phyloP scores from a whole-genome alignment of 495 filamentous ascomycete species.

The Diplogelasinospora grovesii region DNA sequence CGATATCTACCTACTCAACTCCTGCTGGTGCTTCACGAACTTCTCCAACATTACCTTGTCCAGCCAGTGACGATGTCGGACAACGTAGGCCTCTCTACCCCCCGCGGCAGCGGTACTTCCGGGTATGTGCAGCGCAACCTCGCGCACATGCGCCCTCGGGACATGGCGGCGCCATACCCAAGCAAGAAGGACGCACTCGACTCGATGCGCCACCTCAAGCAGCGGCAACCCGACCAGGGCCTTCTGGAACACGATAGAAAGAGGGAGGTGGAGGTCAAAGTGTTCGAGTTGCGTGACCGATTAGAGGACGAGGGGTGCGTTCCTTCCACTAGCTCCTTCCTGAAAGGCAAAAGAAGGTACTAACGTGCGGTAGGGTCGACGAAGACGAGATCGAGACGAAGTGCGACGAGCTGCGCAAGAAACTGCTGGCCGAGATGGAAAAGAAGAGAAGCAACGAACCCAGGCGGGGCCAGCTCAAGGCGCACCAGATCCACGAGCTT shows the following conservation, averaged over 20 bases:
- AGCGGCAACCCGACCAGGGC: constrained; percentile 80
- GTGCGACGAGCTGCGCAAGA: constrained; percentile 56
- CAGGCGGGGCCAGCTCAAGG: constrained; percentile 57
- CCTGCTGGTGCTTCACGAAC: no score
- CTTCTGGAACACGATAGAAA: constrained; percentile 91
- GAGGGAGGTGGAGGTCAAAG: constrained; percentile 82
- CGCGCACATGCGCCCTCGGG: constrained; percentile 77
- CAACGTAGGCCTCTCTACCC: constrained; percentile 95
- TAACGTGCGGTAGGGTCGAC: no score
- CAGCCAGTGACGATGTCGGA: constrained; percentile 64
- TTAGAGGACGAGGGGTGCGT: constrained; percentile 81
- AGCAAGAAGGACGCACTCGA: constrained; percentile 57
- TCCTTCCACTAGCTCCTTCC: neutral
- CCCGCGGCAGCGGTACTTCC: constrained; percentile 89
- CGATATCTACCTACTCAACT: no score
- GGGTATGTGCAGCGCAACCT: constrained; percentile 96
- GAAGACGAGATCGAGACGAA: constrained; percentile 74
- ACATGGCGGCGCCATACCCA: constrained; percentile 52
- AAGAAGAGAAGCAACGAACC: constrained; percentile 10
- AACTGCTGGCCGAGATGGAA: constrained; percentile 52
- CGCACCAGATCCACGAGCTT: constrained; percentile 92
- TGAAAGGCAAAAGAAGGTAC: no score
- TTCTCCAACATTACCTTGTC: neutral
- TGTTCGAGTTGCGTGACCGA: constrained; percentile 81
- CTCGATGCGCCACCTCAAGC: constrained; percentile 54